Conservation (phyloP, 192 early-diverging fungal species). For the Backusella australiensis region DNA sequence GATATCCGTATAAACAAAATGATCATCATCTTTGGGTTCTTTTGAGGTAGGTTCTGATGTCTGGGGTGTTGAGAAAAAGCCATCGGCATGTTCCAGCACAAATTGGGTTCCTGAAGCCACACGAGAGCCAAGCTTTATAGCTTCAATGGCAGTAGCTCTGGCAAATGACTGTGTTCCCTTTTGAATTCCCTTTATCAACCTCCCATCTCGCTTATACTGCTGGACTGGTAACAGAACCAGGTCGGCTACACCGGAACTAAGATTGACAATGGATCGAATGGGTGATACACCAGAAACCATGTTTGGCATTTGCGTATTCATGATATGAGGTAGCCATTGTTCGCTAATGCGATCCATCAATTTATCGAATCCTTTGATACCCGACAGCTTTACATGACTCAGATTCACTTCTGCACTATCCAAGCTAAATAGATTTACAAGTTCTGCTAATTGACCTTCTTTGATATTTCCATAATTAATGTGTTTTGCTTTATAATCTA, state of each 20-base stretch:
- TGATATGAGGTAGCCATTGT: constrained; percentile 91
- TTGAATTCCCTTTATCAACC: constrained; percentile 83
- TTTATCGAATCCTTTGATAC: constrained; percentile 70
- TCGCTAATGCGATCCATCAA: constrained; percentile 63
- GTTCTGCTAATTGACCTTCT: constrained; percentile 73
- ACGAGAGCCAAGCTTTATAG: constrained; percentile 83
- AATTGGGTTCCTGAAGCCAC: constrained; percentile 89
- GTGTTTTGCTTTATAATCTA: constrained; percentile 98
- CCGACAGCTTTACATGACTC: constrained; percentile 69
- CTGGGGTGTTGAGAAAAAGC: constrained; percentile 57
- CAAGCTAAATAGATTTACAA: constrained; percentile 92
- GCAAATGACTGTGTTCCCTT: constrained; percentile 89
- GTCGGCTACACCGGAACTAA: constrained; percentile 90
- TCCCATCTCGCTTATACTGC: constrained; percentile 91
- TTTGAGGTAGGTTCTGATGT: not conserved
- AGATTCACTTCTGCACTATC: constrained; percentile 91
- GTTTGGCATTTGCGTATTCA: constrained; percentile 85
- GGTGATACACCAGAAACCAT: constrained; percentile 89
- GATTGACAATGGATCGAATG: constrained; percentile 84
- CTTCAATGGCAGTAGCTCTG: constrained; percentile 85
- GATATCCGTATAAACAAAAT: constrained; percentile 4
- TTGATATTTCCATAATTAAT: constrained; percentile 71
- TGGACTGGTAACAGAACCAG: constrained; percentile 89
- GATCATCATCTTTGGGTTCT: not conserved
- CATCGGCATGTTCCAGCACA: constrained; percentile 87